phyloP scores from a whole-genome alignment of 768 basidiomycete genomes.

The Mrakia blollopis region DNA sequence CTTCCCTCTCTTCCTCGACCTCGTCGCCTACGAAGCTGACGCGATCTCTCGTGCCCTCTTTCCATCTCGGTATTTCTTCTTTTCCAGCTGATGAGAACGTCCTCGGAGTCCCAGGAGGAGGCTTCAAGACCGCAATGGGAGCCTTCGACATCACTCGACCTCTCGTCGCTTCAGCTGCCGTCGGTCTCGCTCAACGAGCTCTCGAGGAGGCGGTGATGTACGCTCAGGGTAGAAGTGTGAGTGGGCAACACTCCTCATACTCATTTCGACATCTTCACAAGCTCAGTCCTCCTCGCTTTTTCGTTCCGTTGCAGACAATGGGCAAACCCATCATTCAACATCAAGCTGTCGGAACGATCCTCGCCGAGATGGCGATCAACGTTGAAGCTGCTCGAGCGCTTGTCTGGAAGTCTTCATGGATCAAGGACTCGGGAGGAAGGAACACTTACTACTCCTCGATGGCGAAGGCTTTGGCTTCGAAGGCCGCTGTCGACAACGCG shows the following conservation, averaged over 20 bases:
- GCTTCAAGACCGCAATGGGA: slow-evolving; percentile 44
- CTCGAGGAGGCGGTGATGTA: slow-evolving; percentile 47
- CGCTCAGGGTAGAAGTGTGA: slow-evolving; percentile 44
- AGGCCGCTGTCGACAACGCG: slow-evolving; percentile 45
- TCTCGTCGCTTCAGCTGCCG: slow-evolving; percentile 46
- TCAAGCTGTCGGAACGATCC: slow-evolving; percentile 46
- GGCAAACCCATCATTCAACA: slow-evolving; percentile 47
- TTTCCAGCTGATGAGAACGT: slow-evolving; percentile 40
- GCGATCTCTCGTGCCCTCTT: not conserved
- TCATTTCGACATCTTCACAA: no score
- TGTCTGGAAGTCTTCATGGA: slow-evolving; percentile 44
- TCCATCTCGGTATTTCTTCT: not conserved
- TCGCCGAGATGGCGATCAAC: slow-evolving; percentile 48
- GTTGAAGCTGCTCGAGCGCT: slow-evolving; percentile 42
- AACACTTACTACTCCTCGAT: slow-evolving; percentile 48
- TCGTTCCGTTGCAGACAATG: slow-evolving; percentile 40
- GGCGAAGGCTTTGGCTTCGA: slow-evolving; percentile 45
- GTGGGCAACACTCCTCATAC: no score
- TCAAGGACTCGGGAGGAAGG: slow-evolving; percentile 43
- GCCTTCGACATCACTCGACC: slow-evolving; percentile 49
- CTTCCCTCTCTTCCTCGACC: not conserved
- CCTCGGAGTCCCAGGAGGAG: slow-evolving; percentile 44
- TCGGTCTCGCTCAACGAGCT: slow-evolving; percentile 46
- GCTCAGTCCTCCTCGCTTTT: no score
- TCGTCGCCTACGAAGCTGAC: not conserved